phyloP scores from a whole-genome alignment of 2,329 filamentous ascomycete genomes.

The Epichloe coenophiala region DNA sequence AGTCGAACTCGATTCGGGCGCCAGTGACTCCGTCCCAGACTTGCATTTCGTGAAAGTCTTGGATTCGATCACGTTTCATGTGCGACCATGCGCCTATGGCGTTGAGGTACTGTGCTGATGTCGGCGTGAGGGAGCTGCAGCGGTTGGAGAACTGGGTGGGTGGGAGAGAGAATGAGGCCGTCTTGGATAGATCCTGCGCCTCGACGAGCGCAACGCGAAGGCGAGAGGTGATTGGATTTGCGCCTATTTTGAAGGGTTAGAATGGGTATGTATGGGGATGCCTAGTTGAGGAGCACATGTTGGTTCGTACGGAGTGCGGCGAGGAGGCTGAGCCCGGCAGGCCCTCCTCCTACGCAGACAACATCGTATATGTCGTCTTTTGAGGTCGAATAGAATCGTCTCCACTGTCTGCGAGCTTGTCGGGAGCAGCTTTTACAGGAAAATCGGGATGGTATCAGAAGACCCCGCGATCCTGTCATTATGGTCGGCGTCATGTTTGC shows the following conservation, averaged over 20 bases:
- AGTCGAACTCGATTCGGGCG: slow-evolving; percentile 80
- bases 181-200: slow-evolving; percentile 66
- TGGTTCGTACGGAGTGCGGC: slow-evolving; percentile 52
- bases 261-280: no score
- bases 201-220: slow-evolving; percentile 84
- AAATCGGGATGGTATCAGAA: slow-evolving; percentile 18
- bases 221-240: slow-evolving; percentile 59
- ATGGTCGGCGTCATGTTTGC: not conserved
- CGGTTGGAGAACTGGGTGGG: slow-evolving; percentile 73
- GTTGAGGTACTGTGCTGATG: slow-evolving; percentile 71
- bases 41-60: slow-evolving; percentile 91
- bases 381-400: slow-evolving; percentile 28
- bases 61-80: slow-evolving; percentile 58
- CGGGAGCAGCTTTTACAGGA: slow-evolving; percentile 35
- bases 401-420: slow-evolving; percentile 20
- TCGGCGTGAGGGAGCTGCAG: slow-evolving; percentile 87
- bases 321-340: slow-evolving; percentile 73
- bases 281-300: no score
- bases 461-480: slow-evolving; percentile 16
- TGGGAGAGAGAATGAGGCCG: slow-evolving; percentile 52
- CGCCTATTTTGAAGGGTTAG: slow-evolving; percentile 34
- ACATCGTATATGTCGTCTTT: slow-evolving; percentile 76
- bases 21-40: slow-evolving; percentile 93
- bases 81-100: slow-evolving; percentile 77
- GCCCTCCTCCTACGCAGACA: slow-evolving; percentile 80